A percentile compares a stretch with the other conserved stretches of the same genome.
Evolutionary conservation across 148 eudicot species (phyloP).

Genomic region (Talinum fruticosum): DNA sequence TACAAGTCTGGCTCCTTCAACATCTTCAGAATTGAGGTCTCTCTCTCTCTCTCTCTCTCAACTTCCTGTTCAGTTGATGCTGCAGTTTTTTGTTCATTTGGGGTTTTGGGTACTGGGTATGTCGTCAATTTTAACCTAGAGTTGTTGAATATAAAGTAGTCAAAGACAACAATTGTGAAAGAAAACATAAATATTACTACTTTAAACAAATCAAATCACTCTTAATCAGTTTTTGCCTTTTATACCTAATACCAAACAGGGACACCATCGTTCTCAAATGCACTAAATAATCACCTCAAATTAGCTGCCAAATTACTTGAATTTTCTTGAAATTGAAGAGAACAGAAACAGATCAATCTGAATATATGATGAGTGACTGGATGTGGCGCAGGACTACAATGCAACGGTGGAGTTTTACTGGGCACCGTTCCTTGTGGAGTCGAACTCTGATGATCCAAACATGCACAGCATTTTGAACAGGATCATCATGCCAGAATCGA

Average conservation of each 20-base stretch:
- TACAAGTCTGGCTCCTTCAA: constrained; percentile 68
- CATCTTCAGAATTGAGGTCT: constrained; percentile 73
- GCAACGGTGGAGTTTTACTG: constrained; percentile 97
- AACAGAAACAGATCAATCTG: neutral
- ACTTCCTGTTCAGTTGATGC: neutral
- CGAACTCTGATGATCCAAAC: constrained; percentile 88
- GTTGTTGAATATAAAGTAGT: neutral
- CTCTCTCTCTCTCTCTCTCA: constrained; percentile 11
- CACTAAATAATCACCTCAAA: neutral
- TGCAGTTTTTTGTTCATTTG: no score
- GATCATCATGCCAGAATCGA: constrained; percentile 85
- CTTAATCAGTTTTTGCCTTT: neutral
- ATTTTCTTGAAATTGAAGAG: constrained; percentile 25
- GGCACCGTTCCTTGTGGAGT: constrained; percentile 96
- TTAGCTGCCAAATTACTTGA: neutral
- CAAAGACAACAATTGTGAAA: no score
- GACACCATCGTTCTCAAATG: neutral
- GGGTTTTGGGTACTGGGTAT: no score
- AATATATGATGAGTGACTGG: neutral
- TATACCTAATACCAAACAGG: neutral
- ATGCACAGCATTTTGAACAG: constrained; percentile 81
- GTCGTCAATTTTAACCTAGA: no score
- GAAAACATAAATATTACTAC: no score
- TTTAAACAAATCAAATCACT: constrained; percentile 1
- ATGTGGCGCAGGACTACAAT: constrained; percentile 68